Evolutionary conservation across 129 eudicot species (phyloP), one percentile per base, ranked within the genome.

Genomic region (Dittrichia graveolens): DNA sequence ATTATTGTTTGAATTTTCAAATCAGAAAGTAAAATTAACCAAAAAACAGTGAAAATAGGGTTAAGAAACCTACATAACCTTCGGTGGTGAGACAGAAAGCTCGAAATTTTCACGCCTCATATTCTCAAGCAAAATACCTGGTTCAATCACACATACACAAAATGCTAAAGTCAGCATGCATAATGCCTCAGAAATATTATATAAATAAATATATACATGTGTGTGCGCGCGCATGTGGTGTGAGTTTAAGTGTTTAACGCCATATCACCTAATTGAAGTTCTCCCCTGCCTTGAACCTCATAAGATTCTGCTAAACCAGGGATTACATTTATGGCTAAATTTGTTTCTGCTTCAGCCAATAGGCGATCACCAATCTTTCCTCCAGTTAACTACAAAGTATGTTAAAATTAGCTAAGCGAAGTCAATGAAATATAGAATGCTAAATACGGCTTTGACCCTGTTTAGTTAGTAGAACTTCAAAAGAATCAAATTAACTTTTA

Each of bases 41-140:
- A n/a, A 37, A 3, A 34, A 58, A 18, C 42, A 42, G 11, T 8
- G 59, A 58, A 7, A 68, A 18, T 10, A 43, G 50, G 16, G 43
- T 16, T 52, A 60, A 72, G 72, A 59, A 58, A 80, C 95, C 72
- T 85, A 94, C 99, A 90, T 94, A 77, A 94, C 99, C 86, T 77
- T 86, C 41, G 99, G 99, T 5, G 99, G 99, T 19, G 99, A 94
- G 80, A 94, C 94, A 53, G 97, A 94, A 48, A 94, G 86, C 89
- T 94, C 99, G 80, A 94, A 94, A 31, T 83, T 87, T 88, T 94
- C 99, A 86, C 99, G 99, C 84, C 99, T 88, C 99, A 94, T 94
- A 70, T 94, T 94, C 88, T 94, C 99, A 57, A 94, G 93, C 78
- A 94, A 78, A 75, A 94, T 94, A 72, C 99, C 99, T 94, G 85